phyloP scores from a whole-genome alignment of 192 early-diverging fungal species.

The Backusella macrospora region DNA sequence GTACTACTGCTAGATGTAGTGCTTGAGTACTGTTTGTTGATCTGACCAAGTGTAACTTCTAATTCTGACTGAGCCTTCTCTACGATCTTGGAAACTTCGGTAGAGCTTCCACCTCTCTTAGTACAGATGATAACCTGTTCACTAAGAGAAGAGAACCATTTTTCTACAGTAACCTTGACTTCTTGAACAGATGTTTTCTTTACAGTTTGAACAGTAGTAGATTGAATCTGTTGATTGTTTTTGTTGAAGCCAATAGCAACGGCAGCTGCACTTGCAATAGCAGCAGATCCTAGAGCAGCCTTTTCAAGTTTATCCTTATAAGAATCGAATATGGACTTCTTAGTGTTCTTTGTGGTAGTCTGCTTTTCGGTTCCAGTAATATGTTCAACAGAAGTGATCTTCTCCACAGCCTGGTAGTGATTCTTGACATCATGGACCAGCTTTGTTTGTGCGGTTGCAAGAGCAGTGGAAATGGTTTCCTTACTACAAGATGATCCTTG shows the following conservation, averaged over 20 bases:
- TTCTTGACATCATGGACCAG: background rate
- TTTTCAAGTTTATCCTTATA: background rate
- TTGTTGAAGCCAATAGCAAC: slow-evolving; percentile 9
- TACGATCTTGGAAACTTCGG: slow-evolving; percentile 15
- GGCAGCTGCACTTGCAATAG: slow-evolving; percentile 11
- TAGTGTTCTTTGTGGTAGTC: too few relatives aligned
- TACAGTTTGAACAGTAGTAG: background rate
- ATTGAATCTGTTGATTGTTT: slow-evolving; percentile 9
- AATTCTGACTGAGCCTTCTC: slow-evolving; percentile 16
- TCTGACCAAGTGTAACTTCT: background rate
- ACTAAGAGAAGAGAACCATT: slow-evolving; percentile 14
- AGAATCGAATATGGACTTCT: too few relatives aligned
- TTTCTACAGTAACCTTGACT: background rate
- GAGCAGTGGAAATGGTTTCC: background rate
- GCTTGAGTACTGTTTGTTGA: background rate
- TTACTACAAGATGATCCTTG: background rate
- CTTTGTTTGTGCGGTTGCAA: slow-evolving; percentile 1
- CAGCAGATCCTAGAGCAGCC: slow-evolving; percentile 4
- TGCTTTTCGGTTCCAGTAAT: too few relatives aligned
- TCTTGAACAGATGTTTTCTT: background rate
- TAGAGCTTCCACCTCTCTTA: slow-evolving; percentile 19
- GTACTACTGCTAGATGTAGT: background rate
- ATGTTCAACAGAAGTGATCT: background rate
- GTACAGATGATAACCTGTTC: slow-evolving; percentile 18
- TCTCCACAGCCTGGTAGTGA: slow-evolving; percentile 18